Evolutionary conservation across 2,329 filamentous ascomycete genomes (phyloP).

Genomic region (Calonectria pseudoturangicola): DNA sequence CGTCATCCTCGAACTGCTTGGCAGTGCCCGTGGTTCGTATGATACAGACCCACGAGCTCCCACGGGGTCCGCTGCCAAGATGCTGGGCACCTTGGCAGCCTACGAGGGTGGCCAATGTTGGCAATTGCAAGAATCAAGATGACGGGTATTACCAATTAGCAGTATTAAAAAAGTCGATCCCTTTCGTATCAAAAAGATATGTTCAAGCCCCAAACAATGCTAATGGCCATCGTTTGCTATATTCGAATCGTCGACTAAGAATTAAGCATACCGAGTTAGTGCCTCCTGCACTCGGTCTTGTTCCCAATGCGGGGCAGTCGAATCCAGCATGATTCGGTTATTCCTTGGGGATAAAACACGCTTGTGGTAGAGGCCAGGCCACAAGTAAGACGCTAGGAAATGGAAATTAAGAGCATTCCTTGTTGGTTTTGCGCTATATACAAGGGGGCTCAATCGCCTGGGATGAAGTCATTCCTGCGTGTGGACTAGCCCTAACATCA

Average conservation of each 20-base stretch:
- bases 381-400: neutral
- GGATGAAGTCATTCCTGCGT: neutral
- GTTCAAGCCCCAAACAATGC: neutral
- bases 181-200: no score
- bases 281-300: neutral
- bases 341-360: neutral
- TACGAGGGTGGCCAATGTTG: neutral
- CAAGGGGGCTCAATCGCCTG: neutral
- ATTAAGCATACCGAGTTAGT: neutral
- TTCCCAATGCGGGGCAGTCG: neutral
- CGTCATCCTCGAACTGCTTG: slow-evolving; percentile 17
- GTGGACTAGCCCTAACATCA: neutral
- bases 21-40: slow-evolving; percentile 18
- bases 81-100: slow-evolving; percentile 8
- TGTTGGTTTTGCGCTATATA: neutral
- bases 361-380: neutral
- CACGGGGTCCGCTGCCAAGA: slow-evolving; percentile 21
- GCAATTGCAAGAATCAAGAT: neutral
- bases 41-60: slow-evolving; percentile 6
- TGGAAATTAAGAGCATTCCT: neutral
- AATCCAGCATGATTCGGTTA: neutral
- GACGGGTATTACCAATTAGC: neutral
- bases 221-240: neutral
- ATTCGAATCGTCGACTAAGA: neutral
- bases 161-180: neutral